Evolutionary conservation across 371 early-diverging fungal species (phyloP).

Genomic region (Mucor saturninus): DNA sequence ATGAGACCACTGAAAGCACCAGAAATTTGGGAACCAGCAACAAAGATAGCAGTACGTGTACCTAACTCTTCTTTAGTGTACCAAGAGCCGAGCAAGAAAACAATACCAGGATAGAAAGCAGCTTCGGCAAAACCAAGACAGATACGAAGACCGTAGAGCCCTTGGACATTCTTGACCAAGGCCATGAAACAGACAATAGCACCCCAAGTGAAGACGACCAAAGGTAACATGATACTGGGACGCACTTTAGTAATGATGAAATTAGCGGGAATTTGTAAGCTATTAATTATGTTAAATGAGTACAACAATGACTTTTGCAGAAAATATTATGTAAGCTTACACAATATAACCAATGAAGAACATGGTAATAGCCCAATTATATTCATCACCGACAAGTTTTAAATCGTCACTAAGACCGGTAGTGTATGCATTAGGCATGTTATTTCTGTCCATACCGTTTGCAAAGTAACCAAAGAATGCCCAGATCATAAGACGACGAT

Average conservation of each 20-base stretch:
- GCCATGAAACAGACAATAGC: conserved; percentile 65
- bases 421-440: conserved; percentile 68
- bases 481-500: conserved; percentile 70
- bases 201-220: conserved; percentile 70
- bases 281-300: conserved; percentile 1
- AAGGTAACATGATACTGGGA: conserved; percentile 61
- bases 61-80: conserved; percentile 79
- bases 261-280: conserved; percentile 54
- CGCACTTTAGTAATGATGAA: conserved; percentile 54
- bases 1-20: conserved; percentile 74
- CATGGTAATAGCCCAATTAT: conserved; percentile 68
- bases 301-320: neutral
- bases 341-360: conserved; percentile 78
- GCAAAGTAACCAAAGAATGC: conserved; percentile 74
- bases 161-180: conserved; percentile 45
- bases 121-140: conserved; percentile 71
- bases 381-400: conserved; percentile 46
- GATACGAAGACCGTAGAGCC: conserved; percentile 63
- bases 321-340: conserved; percentile 39
- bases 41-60: conserved; percentile 73
- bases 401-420: conserved; percentile 59
- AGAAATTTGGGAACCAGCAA: conserved; percentile 63
- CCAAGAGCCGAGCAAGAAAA: conserved; percentile 78
- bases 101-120: conserved; percentile 78
- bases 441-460: conserved; percentile 77